Percentiles rank a stretch among this genome's conserved stretches.
Evolutionary conservation across 176 grass and related monocot species (phyloP).

Genomic region (Thinopyrum elongatum): DNA sequence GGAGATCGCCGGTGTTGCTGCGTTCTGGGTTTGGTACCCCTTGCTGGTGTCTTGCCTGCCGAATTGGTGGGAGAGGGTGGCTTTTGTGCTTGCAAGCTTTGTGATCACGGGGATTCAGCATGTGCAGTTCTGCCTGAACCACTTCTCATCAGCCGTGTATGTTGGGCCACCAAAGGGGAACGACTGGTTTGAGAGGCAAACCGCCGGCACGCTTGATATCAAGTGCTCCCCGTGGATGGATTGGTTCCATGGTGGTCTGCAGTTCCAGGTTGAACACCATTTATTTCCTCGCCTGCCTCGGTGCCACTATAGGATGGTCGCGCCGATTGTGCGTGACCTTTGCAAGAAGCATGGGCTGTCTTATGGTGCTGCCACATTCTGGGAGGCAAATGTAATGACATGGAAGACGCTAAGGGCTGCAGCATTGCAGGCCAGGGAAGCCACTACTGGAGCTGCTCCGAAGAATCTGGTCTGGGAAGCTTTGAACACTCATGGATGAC

Average conservation of each 20-base stretch:
- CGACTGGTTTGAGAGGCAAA: constrained; percentile 99
- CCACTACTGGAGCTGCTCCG: not conserved
- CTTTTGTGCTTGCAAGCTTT: constrained; percentile 73
- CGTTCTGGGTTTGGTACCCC: constrained; percentile 92
- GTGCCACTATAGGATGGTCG: constrained; percentile 61
- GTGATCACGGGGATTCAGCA: constrained; percentile 80
- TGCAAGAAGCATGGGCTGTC: constrained; percentile 88
- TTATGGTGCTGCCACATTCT: constrained; percentile 65
- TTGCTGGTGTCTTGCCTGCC: constrained; percentile 69
- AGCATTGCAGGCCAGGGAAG: constrained; percentile 69
- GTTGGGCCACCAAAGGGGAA: constrained; percentile 73
- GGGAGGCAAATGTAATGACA: constrained; percentile 68
- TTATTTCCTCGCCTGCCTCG: constrained; percentile 83
- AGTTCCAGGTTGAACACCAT: constrained; percentile 97
- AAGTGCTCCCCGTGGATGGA: constrained; percentile 90
- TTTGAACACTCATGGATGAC: constrained; percentile 79
- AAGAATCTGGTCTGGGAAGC: constrained; percentile 98
- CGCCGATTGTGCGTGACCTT: constrained; percentile 67
- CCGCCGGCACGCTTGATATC: constrained; percentile 68
- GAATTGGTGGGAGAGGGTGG: constrained; percentile 68
- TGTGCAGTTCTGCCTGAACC: constrained; percentile 91
- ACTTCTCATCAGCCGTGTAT: constrained; percentile 82
- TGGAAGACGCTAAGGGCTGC: constrained; percentile 65
- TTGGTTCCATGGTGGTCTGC: constrained; percentile 97
- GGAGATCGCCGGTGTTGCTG: constrained; percentile 56